phyloP scores from a whole-genome alignment of 2,329 filamentous ascomycete genomes.

The Phaeosphaeria sp. region DNA sequence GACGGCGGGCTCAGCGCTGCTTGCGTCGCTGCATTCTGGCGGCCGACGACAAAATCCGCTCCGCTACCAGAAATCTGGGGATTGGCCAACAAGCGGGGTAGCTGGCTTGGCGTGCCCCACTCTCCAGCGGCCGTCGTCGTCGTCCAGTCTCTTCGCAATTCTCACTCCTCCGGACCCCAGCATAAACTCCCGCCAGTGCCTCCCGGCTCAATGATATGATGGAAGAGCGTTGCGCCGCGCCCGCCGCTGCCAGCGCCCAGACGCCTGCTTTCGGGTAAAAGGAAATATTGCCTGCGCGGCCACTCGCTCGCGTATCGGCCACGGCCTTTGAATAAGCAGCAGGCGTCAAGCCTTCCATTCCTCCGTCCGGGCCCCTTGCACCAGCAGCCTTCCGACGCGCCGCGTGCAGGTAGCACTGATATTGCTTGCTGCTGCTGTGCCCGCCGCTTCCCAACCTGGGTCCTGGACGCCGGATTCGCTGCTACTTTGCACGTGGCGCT shows the following conservation, averaged over 20 bases:
- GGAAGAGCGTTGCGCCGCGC: background rate
- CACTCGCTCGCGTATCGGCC: slow-evolving; percentile 33
- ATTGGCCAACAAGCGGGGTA: slow-evolving; percentile 1
- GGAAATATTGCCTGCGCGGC: slow-evolving; percentile 29
- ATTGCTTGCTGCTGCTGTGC: background rate
- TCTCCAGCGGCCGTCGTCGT: background rate
- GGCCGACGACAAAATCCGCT: slow-evolving; percentile 1
- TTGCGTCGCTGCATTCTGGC: background rate
- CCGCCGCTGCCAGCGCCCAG: slow-evolving; percentile 28
- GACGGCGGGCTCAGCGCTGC: slow-evolving; percentile 1
- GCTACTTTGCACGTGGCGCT: slow-evolving; percentile 1
- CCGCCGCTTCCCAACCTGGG: background rate
- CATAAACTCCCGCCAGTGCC: slow-evolving; percentile 14
- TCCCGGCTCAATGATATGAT: slow-evolving; percentile 9
- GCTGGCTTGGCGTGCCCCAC: background rate
- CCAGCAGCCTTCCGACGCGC: background rate
- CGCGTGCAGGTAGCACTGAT: slow-evolving; percentile 3
- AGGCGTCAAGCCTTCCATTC: slow-evolving; percentile 3
- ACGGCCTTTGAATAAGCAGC: slow-evolving; percentile 7
- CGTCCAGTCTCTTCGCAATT: background rate
- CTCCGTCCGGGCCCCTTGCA: background rate
- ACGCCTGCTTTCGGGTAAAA: slow-evolving; percentile 37
- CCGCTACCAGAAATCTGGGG: slow-evolving; percentile 2
- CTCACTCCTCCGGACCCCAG: background rate
- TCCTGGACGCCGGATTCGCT: slow-evolving; percentile 14